phyloP scores from a whole-genome alignment of 208 protist species.

The Acanthamoeba royreba region DNA sequence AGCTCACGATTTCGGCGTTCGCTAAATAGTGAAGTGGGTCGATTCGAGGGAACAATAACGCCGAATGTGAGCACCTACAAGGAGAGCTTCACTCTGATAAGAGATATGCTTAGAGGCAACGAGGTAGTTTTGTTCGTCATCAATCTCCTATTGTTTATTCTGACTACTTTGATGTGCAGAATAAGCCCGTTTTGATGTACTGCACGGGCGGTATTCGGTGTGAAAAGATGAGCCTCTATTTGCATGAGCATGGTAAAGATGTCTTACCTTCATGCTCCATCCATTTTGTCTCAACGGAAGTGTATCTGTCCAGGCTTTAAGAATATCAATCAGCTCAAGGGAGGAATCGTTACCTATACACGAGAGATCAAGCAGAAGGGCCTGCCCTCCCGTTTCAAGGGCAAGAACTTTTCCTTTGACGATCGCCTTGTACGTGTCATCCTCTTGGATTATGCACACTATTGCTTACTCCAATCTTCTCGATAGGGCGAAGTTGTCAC shows the following conservation, averaged over 20 bases:
- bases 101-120: background rate
- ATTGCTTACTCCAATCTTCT: background rate
- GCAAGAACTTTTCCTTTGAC: background rate
- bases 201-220: slow-evolving; percentile 53
- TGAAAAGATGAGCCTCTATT: background rate
- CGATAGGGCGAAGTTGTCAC: background rate
- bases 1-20: background rate
- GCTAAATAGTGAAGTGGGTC: background rate
- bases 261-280: too few species aligned
- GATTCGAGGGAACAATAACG: background rate
- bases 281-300: background rate
- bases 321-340: background rate
- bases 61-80: background rate
- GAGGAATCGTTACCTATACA: background rate
- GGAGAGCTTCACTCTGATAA: background rate
- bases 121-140: background rate
- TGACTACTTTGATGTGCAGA: background rate
- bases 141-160: background rate
- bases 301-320: background rate
- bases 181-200: slow-evolving; percentile 35
- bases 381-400: background rate
- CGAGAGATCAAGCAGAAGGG: background rate
- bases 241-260: background rate
- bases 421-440: background rate
- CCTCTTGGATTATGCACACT: background rate